phyloP scores from a whole-genome alignment of 2,329 filamentous ascomycete species.

The Phaeoacremonium minimum region DNA sequence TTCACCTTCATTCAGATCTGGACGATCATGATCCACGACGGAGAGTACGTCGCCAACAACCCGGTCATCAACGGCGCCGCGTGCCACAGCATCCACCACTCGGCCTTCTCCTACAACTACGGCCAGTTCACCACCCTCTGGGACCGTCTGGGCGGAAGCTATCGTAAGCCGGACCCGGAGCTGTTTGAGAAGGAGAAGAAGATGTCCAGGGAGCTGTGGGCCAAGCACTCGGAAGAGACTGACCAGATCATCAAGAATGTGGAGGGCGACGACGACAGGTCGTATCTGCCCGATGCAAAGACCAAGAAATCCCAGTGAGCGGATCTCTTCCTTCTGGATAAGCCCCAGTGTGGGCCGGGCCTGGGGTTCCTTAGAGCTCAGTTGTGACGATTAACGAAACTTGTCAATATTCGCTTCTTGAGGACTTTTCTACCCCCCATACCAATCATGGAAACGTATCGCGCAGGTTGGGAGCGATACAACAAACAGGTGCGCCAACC shows the following conservation, averaged over 20 bases:
- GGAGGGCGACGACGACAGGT: conserved; percentile 48
- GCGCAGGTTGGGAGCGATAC: no score
- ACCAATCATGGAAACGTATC: no score
- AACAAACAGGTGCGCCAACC: no score
- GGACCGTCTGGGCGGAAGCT: conserved; percentile 84
- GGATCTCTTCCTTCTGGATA: no score
- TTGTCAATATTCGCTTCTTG: no score
- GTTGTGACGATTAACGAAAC: no score
- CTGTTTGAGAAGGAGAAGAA: conserved; percentile 82
- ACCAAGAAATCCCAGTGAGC: no score
- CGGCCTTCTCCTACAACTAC: conserved; percentile 88
- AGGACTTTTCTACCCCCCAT: no score
- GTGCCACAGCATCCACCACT: conserved; percentile 88
- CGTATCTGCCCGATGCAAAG: conserved; percentile 31
- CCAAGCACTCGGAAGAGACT: conserved; percentile 70
- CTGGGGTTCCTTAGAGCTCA: no score
- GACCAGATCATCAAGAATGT: conserved; percentile 74
- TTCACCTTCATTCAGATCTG: conserved; percentile 95
- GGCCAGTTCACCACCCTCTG: conserved; percentile 94
- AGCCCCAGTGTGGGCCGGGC: no score
- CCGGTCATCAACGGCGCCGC: conserved; percentile 92
- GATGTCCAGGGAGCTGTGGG: conserved; percentile 78
- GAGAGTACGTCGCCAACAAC: conserved; percentile 87
- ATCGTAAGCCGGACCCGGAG: conserved; percentile 79
- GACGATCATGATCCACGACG: conserved; percentile 95